Base-by-base conservation (phyloP, 2,329 filamentous ascomycete species). In the Teratosphaeria nubilosa region DNA sequence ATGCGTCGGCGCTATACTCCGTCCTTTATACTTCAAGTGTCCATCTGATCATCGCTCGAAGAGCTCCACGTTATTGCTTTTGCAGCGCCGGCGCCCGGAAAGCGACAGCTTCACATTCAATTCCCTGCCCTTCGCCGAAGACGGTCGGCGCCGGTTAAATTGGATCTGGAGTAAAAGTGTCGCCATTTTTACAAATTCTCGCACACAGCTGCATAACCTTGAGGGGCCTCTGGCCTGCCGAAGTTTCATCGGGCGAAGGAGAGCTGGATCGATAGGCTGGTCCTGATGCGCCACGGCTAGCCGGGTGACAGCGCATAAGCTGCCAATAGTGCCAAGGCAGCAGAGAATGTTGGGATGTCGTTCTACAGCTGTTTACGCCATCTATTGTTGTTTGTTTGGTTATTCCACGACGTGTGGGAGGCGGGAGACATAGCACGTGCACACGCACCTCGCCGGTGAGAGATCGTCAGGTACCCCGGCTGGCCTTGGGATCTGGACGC, bases 191-290 rank as follows among this genome's bases (percentile, higher is more conserved):
- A 16, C n/a, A 48, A 10, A 22, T 20, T 48, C 20, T 48, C 41
- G 3, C 41, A 22, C 20, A 16, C 41, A 48, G 41, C 32, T 54
- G 14, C 32, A n/a, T 14, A 24, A 22, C 37, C 16, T 31, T 54
- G 53, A 31, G 22, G 30, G 53, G 32, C 30, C 22, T 41, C 27
- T 54, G 6, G 53, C 30, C 30, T 14, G 25, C 30, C 53, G 53
- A 54, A 41, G 53, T 54, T 54, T 54, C 53, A 54, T 54, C 30
- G 53, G 37, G 30, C 30, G 53, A 24, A 14, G 30, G 13, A 20
- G 34, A 54, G 34, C n/a, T 31, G n/a, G 31, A 41, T 54, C 34
- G 53, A 34, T 54, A 54, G 53, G 53, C 53, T 54, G 53, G 14
- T 20, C 22, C 16, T 48, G 16, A 48, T 48, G 41, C 41, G 20